Conservation (phyloP, 345 rosid species). For the Turnera subulata region DNA sequence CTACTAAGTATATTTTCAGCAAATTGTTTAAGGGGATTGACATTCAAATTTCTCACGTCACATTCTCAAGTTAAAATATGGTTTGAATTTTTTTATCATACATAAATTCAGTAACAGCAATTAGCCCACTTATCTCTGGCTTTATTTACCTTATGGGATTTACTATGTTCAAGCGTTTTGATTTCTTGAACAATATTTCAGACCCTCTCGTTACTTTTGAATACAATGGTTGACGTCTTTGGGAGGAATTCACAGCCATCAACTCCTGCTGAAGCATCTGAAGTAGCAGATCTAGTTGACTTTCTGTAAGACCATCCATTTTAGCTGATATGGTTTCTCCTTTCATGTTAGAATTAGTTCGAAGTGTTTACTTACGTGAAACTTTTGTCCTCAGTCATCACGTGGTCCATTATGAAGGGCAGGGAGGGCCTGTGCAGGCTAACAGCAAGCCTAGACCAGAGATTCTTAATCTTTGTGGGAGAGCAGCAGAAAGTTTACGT, state of each 20-base stretch:
- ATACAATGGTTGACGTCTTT: slow-evolving; percentile 69
- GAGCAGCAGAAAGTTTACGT: slow-evolving; percentile 64
- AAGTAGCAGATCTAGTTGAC: slow-evolving; percentile 78
- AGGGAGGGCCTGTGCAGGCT: slow-evolving; percentile 87
- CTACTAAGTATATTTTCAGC: too few species aligned
- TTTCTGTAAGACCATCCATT: slow-evolving; percentile 57
- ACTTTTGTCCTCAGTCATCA: slow-evolving; percentile 55
- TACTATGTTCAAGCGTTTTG: neutral
- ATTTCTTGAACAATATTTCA: slow-evolving; percentile 28
- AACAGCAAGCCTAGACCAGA: slow-evolving; percentile 84
- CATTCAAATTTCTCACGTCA: too few species aligned
- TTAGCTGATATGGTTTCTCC: neutral
- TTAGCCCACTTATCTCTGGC: neutral
- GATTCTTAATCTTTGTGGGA: slow-evolving; percentile 60
- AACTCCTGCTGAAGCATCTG: slow-evolving; percentile 68
- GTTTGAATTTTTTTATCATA: too few species aligned
- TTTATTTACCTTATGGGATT: neutral
- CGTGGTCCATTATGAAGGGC: slow-evolving; percentile 87
- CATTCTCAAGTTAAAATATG: too few species aligned
- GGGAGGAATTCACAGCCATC: slow-evolving; percentile 62
- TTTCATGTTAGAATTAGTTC: neutral
- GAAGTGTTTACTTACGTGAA: neutral
- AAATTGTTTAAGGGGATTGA: too few species aligned
- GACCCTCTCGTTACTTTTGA: slow-evolving; percentile 64
- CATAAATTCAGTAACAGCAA: too few species aligned